phyloP scores from a whole-genome alignment of 2,329 filamentous ascomycete species.

The Moelleriella libera region DNA sequence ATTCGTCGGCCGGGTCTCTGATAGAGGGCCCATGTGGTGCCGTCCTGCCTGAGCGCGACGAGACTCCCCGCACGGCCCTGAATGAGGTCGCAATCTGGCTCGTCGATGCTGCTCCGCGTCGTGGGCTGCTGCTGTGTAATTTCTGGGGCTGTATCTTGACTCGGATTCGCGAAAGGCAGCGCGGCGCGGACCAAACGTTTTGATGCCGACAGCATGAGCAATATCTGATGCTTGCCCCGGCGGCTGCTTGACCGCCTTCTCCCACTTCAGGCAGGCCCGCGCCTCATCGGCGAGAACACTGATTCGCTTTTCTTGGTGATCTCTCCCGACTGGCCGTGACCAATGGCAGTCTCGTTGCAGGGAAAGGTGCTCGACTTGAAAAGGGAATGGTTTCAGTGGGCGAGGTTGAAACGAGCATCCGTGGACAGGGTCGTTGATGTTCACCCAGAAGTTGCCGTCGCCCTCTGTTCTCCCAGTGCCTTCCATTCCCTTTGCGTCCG shows the following conservation, averaged over 20 bases:
- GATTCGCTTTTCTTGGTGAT: background rate
- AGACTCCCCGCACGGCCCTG: no score
- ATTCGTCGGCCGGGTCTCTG: no score
- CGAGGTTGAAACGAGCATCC: conserved; percentile 30
- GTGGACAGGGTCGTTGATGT: conserved; percentile 33
- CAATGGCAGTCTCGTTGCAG: background rate
- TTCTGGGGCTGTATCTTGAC: background rate
- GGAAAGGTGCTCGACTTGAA: conserved; percentile 24
- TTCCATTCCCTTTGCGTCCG: background rate
- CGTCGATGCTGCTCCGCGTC: no score
- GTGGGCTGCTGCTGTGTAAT: no score
- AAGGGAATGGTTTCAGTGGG: conserved; percentile 35
- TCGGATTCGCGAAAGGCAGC: background rate
- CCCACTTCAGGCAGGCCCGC: no score
- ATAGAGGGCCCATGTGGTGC: no score
- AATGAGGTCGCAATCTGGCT: no score
- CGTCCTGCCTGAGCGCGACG: no score
- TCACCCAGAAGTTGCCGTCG: conserved; percentile 28
- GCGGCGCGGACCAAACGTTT: background rate
- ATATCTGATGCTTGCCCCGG: no score
- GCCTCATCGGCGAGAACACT: no score
- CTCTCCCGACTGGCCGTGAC: background rate
- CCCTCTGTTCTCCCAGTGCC: background rate
- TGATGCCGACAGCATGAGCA: background rate
- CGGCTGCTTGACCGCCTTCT: background rate